Conservation (phyloP, 169 alveolate genomes). For the Besnoitia besnoiti region DNA sequence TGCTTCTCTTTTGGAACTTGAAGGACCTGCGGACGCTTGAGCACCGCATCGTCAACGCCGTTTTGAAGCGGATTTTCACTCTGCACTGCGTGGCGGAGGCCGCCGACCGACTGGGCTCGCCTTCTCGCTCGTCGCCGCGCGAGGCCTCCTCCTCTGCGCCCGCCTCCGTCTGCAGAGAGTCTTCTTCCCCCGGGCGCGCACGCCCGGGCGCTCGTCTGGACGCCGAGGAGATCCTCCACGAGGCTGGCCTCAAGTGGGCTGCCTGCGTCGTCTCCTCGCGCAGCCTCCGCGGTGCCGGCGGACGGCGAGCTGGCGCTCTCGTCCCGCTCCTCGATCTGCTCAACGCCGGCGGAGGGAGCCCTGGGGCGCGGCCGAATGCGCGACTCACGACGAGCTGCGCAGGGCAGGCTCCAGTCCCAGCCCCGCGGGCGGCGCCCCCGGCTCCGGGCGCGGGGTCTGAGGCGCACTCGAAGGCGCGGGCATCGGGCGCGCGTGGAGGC, state of each 20-base stretch:
- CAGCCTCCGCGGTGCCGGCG: neutral
- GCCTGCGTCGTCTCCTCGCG: conserved; percentile 20
- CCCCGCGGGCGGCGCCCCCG: too few species aligned
- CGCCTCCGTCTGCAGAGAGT: neutral
- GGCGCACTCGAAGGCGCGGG: too few species aligned
- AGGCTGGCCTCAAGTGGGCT: conserved; percentile 10
- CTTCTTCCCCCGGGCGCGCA: neutral
- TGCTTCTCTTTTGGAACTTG: neutral
- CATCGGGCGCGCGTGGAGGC: neutral
- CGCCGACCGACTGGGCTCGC: neutral
- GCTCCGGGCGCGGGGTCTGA: too few species aligned
- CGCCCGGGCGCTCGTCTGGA: neutral
- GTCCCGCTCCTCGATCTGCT: conserved; percentile 1
- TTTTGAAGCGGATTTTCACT: neutral
- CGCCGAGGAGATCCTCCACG: neutral
- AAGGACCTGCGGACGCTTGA: conserved; percentile 11
- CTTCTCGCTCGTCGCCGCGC: neutral
- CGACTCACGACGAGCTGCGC: neutral
- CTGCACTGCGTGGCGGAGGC: neutral
- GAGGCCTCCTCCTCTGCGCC: neutral
- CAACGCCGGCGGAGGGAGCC: neutral
- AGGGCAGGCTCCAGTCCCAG: too few species aligned
- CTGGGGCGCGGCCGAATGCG: neutral
- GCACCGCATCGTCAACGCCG: conserved; percentile 24
- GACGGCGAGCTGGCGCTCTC: neutral